A percentile compares a stretch with the other conserved stretches of the same genome.
phyloP scores from a whole-genome alignment of 768 basidiomycete species.

The Amanita polypyramis region DNA sequence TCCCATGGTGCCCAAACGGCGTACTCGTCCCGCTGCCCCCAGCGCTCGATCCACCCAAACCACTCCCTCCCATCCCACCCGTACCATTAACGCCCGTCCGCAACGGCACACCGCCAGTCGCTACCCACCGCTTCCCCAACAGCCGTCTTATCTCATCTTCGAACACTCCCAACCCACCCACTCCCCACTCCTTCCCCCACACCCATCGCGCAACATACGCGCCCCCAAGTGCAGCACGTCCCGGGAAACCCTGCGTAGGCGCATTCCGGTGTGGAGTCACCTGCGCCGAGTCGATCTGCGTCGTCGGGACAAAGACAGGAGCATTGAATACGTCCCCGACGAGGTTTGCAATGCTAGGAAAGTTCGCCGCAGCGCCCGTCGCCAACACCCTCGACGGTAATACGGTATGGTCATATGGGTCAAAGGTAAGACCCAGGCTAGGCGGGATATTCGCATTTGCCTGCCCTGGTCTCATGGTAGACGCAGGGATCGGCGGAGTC shows the following conservation, averaged over 20 bases:
- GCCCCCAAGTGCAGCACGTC: conserved; percentile 59
- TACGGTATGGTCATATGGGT: conserved; percentile 63
- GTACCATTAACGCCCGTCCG: conserved; percentile 50
- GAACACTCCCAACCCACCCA: conserved; percentile 46
- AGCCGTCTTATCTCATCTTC: conserved; percentile 74
- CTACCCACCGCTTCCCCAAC: conserved; percentile 65
- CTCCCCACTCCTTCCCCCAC: conserved; percentile 58
- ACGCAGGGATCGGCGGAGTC: conserved; percentile 20
- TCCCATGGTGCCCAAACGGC: conserved; percentile 48
- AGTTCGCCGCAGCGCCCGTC: conserved; percentile 76
- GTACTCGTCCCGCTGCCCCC: conserved; percentile 62
- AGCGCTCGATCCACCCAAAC: conserved; percentile 24
- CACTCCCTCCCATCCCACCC: conserved; percentile 10
- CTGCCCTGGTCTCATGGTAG: conserved; percentile 10
- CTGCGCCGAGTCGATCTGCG: conserved; percentile 73
- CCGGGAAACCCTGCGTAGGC: conserved; percentile 58
- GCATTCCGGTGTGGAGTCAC: conserved; percentile 63
- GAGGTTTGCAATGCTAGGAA: conserved; percentile 71
- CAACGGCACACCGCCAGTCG: conserved; percentile 45
- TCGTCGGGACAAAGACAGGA: conserved; percentile 62
- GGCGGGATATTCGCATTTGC: conserved; percentile 15
- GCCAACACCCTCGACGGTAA: conserved; percentile 60
- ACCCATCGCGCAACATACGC: conserved; percentile 82
- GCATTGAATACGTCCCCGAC: conserved; percentile 80
- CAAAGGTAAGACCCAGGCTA: conserved; percentile 60